These are phyloP conservation scores for Cladosporium sp. DNA, from an alignment of 2,329 filamentous ascomycete species.

Conservation along the genomic window DNA sequence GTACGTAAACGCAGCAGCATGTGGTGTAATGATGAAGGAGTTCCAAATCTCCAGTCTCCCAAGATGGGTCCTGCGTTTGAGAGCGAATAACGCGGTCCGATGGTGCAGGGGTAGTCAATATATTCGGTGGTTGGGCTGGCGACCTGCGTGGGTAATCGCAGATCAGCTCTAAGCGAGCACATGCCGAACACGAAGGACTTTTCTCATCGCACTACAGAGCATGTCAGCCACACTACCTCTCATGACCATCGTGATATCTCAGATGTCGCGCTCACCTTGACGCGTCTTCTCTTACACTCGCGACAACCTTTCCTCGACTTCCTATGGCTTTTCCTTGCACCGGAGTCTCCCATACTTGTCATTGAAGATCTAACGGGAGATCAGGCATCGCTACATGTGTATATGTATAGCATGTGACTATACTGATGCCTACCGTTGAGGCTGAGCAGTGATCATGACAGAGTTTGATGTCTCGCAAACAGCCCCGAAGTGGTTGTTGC, in stretches of 20 bases:
- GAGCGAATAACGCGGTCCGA: neutral
- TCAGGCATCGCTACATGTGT: neutral
- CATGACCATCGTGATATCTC: neutral
- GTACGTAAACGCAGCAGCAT: slow-evolving; percentile 7
- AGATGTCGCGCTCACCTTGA: neutral
- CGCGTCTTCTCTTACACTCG: slow-evolving; percentile 13
- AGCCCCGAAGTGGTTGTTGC: neutral
- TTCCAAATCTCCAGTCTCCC: slow-evolving; percentile 9
- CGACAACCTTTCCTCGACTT: slow-evolving; percentile 16
- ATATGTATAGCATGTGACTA: neutral
- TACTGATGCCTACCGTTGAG: neutral
- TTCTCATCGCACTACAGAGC: slow-evolving; percentile 12
- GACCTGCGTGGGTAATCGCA: slow-evolving; percentile 9
- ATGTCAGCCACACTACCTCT: neutral
- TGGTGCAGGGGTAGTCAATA: neutral
- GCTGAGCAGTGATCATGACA: neutral
- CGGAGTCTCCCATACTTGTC: neutral
- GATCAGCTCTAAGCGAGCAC: slow-evolving; percentile 11
- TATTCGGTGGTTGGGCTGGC: neutral
- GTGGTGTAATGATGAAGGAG: slow-evolving; percentile 15
- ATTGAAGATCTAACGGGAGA: neutral
- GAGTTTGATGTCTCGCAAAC: neutral
- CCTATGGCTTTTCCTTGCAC: neutral
- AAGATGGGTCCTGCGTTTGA: neutral
- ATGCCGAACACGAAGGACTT: slow-evolving; percentile 14